These are phyloP conservation scores for Leucosporidium scottii DNA, from an alignment of 768 basidiomycete genomes.

Conservation along the genomic window DNA sequence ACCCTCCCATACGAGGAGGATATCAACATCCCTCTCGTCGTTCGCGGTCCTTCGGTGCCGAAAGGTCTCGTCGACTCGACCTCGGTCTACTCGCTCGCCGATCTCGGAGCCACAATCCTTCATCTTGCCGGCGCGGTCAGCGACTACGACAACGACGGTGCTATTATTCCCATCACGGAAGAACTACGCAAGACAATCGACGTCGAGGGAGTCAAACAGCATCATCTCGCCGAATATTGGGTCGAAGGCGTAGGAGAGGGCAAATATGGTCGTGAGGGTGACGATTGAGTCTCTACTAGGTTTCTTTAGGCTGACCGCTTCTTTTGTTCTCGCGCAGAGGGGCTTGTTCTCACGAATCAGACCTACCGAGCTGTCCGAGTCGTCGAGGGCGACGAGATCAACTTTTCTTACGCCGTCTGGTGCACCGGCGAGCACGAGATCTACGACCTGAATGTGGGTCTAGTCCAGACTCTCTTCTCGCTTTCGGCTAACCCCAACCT, in stretches of 20 bases:
- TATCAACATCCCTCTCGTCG: conserved; percentile 31
- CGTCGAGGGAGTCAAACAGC: neutral
- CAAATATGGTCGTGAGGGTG: conserved; percentile 5
- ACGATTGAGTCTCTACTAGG: neutral
- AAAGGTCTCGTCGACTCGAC: conserved; percentile 11
- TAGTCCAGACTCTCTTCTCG: no score
- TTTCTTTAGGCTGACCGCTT: neutral
- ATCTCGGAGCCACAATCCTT: conserved; percentile 29
- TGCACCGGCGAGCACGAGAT: conserved; percentile 36
- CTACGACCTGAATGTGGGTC: conserved; percentile 17
- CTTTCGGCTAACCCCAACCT: no score
- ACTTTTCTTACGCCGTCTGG: conserved; percentile 27
- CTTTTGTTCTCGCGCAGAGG: neutral
- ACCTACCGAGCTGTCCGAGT: conserved; percentile 30
- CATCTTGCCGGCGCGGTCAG: conserved; percentile 29
- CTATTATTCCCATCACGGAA: conserved; percentile 8
- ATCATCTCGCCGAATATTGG: conserved; percentile 14
- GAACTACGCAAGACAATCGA: neutral
- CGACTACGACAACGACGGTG: conserved; percentile 30
- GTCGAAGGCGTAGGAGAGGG: conserved; percentile 17
- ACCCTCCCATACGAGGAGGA: conserved; percentile 35
- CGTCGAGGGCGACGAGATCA: conserved; percentile 14
- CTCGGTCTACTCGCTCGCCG: conserved; percentile 30
- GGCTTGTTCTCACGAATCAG: conserved; percentile 1
- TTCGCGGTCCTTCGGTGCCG: conserved; percentile 26